phyloP scores from a whole-genome alignment of 495 filamentous ascomycete species.

The Parachaetomium inaequale region DNA sequence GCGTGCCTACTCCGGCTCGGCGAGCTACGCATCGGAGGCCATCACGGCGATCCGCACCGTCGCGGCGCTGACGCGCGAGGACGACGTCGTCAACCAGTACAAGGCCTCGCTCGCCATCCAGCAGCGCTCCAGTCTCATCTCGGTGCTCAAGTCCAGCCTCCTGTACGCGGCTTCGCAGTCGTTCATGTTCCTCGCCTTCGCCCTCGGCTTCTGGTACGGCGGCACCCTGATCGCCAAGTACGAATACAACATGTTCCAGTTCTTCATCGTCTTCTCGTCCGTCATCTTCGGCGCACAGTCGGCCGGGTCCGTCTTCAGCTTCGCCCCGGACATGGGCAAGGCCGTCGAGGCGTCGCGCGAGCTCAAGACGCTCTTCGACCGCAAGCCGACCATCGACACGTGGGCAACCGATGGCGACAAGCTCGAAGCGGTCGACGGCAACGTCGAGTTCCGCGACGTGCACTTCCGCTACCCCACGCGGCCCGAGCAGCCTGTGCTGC shows the following conservation, averaged over 20 bases:
- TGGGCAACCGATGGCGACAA: conserved; percentile 73
- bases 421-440: conserved; percentile 50
- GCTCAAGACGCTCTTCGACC: conserved; percentile 42
- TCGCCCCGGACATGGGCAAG: conserved; percentile 42
- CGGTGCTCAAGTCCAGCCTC: conserved; percentile 34
- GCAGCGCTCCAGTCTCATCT: conserved; percentile 30
- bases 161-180: conserved; percentile 80
- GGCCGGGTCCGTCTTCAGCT: conserved; percentile 39
- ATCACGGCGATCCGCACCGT: conserved; percentile 88
- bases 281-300: conserved; percentile 42
- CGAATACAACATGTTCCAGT: conserved; percentile 72
- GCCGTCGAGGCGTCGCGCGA: conserved; percentile 34
- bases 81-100: conserved; percentile 73
- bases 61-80: conserved; percentile 58
- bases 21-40: conserved; percentile 83
- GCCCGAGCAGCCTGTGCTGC: conserved; percentile 55
- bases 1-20: conserved; percentile 67
- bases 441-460: conserved; percentile 58
- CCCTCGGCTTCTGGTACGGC: conserved; percentile 80
- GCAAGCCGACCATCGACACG: conserved; percentile 38
- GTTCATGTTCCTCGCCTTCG: conserved; percentile 74
- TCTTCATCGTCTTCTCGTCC: conserved; percentile 75
- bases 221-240: conserved; percentile 67
- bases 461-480: conserved; percentile 61
- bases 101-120: conserved; percentile 27